Base-by-base conservation (phyloP, 2,329 filamentous ascomycete genomes). In the Aspergillus pseudonomiae region DNA sequence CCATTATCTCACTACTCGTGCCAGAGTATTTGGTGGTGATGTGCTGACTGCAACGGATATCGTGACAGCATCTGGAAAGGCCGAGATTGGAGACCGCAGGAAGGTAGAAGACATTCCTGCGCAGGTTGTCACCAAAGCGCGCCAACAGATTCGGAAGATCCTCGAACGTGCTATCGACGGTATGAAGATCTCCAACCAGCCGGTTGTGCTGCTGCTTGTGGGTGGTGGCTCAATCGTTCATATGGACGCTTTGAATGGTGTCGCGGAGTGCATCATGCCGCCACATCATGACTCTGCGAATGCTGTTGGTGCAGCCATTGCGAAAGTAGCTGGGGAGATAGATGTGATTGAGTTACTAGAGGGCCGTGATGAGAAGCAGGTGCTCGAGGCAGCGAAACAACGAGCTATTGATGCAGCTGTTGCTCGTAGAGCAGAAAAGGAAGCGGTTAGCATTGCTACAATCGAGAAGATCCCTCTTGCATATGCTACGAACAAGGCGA, bases 271-370 rank as follows among this genome's bases (percentile, higher is more conserved):
- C 6, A 36, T 36, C n/a, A 39, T 14, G 0, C 52, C 52, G 16
- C 52, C 52, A 0, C n/a, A 21, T 6, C n/a, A 21, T 54, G 83
- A 82, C 3, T 85, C 89, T 1, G 88, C 88, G 10, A 90, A 90
- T 69, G 88, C 88, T 0, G 87, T 90, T 11, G 88, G 88, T 1
- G 88, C 87, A 10, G 87, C 88, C 0, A 87, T 86, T 62, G 86
- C 87, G 1, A 78, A 85, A 45, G 86, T 89, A 2, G 87, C 84
- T 62, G 26, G 26, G 9, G 28, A 19, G 14, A 28, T 30, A n/a
- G 48, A 52, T 16, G 24, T 16, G 21, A 52, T 52, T 10, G 19
- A 16, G 10, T 6, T 52, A 16, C 6, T 19, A 2, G 48, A 52
- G 10, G 48, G 14, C 6, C 14, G 85, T 87, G 43, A 46, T 24